Base-by-base conservation (phyloP, 768 basidiomycete species). In the Hebeloma cylindrosporum region DNA sequence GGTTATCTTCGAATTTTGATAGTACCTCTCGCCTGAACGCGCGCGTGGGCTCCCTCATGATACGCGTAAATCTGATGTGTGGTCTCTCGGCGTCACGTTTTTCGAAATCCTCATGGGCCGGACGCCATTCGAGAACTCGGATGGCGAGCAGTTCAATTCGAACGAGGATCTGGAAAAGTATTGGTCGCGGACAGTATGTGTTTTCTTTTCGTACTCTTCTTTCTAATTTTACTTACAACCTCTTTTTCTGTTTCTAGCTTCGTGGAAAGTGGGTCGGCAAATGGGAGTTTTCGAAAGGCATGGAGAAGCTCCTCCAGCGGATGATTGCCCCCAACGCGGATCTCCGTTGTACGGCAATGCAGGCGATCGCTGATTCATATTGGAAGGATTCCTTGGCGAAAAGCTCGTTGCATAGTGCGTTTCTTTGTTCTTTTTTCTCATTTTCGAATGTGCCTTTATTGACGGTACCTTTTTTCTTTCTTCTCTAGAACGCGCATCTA, bases 1-100 rank as follows among this genome's bases (percentile, higher is more conserved):
- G 17, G 38, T 58, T 27, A 37, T 28, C n/a, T n/a, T 49, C 40
- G 13, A 37, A 40, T 31, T 42, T 25, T 41, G 22, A 18, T 50
- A 93, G 85, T 98, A 97, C 65, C 81, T 97, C 5, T 86, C 89
- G 5, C 94, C 95, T 0, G 89, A 94, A 63, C 83, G 96, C 3
- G 93, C 95, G 1, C 79, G 84, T 26, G 93, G 93, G 6, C 72
- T 85, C 33, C 80, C 81, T 5, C 95, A 99, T 56, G 95, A 99
- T 61, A 97, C 95, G 35, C 84, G 95, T 33, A 88, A 93, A 65
- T 86, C 88, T 0, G 95, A 88, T 51, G 71, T 91, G 33, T 90
- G 86, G 84, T 82, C 87, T n/a, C 80, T 89, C 2, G 86, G 85
- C 35, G 71, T 95, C 20, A 91, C 94, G 0, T 88, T 97, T 63